Conservation (phyloP, 257 asterid genomes). For the Paraleonurus japonicus region DNA sequence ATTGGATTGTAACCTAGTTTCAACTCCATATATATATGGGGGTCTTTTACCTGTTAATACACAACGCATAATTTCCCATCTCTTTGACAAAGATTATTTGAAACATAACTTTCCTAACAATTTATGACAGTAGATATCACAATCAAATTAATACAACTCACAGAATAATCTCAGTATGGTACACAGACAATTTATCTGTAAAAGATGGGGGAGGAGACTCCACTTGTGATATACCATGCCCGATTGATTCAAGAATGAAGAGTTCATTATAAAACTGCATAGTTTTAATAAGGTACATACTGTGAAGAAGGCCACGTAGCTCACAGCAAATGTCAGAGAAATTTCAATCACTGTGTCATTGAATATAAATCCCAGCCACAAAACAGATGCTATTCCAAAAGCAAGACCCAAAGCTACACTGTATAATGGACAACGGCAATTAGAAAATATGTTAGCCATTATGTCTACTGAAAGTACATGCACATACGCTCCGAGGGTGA, state of each 20-base stretch:
- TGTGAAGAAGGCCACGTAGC: slow-evolving; percentile 91
- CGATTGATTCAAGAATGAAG: slow-evolving; percentile 18
- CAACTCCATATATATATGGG: neutral
- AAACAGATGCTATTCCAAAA: slow-evolving; percentile 80
- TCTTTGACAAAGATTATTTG: neutral
- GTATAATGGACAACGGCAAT: slow-evolving; percentile 32
- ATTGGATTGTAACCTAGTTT: neutral
- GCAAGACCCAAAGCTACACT: slow-evolving; percentile 87
- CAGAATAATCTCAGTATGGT: neutral
- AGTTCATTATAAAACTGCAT: slow-evolving; percentile 4
- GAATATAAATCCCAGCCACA: slow-evolving; percentile 97
- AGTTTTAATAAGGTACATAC: slow-evolving; percentile 50
- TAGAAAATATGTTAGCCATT: slow-evolving; percentile 28
- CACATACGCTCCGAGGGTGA: slow-evolving; percentile 94
- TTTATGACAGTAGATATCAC: neutral
- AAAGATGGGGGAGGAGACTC: neutral
- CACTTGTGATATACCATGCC: slow-evolving; percentile 3
- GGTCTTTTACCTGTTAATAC: neutral
- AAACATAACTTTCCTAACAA: neutral
- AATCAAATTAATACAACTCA: neutral
- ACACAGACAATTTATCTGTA: neutral
- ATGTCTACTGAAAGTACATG: slow-evolving; percentile 26
- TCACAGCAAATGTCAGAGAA: slow-evolving; percentile 85
- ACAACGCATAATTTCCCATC: too few relatives aligned
- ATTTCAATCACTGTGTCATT: slow-evolving; percentile 96